Evolutionary conservation across 1,139 yeast genomes (phyloP), one percentile per base, ranked within the genome.

Genomic region (Kodamaea anthophila): DNA sequence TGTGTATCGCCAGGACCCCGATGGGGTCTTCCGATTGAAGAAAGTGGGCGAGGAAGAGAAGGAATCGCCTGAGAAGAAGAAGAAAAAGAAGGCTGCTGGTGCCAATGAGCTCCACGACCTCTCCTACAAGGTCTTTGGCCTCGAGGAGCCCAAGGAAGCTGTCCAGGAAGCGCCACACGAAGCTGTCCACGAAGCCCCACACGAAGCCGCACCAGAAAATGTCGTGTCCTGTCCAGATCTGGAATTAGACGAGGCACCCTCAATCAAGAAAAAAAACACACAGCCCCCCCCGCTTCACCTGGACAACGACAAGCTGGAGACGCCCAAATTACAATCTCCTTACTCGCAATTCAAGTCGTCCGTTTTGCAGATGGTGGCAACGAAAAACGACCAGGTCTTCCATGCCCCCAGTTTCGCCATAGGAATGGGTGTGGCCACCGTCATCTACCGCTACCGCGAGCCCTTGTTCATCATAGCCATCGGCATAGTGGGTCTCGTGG

Each of bases 1-100:
- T 15, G 58, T 62, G 6, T 63, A 63, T 40, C 56, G 57, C 35
- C 66, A 60, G 38, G 67, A 58, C 36, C 55, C 64, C 7, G 70
- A 63, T 39, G 70, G 70, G 3, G 65, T 62, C 5, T 63, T 60
- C 35, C 46, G 68, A n/a, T 45, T 62, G 33, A 60, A 60, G 35
- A 58, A 54, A 36, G 48, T 52, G 4, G 42, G 38, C 25, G 39
- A 30, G 21, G 36, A 33, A 28, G 21, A 48, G 39, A 9, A 19
- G 21, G 6, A 24, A 5, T 19, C 21, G 10, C 24, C 23, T 3
- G 30, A 21, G 12, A 18, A 13, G 27, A 31, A 24, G 31, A 24
- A 24, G 24, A 31, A 27, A 24, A 25, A 26, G 21, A 15, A 9
- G 23, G 5, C 19, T 10, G 24, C n/a, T 6, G 11, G 8, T 5